Conservation (phyloP, 441 rosid species). For the Pelargonium fulgidum region DNA sequence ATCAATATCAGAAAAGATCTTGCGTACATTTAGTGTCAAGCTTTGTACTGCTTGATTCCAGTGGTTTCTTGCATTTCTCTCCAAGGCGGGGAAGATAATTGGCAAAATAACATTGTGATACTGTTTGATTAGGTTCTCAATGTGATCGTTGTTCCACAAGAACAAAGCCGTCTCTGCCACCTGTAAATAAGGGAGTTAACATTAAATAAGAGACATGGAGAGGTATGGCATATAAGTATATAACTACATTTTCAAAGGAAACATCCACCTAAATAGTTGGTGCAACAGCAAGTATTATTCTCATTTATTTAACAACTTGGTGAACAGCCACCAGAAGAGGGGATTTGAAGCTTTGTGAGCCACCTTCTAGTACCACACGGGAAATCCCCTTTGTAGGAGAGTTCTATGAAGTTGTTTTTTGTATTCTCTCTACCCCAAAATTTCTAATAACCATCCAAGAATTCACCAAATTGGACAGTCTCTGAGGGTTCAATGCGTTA, state of each 20-base stretch:
- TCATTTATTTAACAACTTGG: not conserved
- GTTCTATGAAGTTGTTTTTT: too few relatives aligned
- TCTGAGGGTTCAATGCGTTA: too few relatives aligned
- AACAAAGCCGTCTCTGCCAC: constrained; percentile 88
- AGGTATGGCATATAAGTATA: not conserved
- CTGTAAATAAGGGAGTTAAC: constrained; percentile 24
- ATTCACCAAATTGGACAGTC: too few relatives aligned
- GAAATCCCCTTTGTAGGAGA: too few relatives aligned
- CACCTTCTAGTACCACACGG: too few relatives aligned
- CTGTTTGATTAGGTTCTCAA: constrained; percentile 72
- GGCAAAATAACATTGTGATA: constrained; percentile 66
- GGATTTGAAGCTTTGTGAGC: too few relatives aligned
- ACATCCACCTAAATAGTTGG: too few relatives aligned
- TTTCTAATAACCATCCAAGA: too few relatives aligned
- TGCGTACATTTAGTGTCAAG: constrained; percentile 75
- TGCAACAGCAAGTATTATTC: not conserved
- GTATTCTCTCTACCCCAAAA: too few relatives aligned
- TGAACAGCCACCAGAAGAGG: too few relatives aligned
- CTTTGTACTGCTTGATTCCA: constrained; percentile 88
- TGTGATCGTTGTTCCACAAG: constrained; percentile 89
- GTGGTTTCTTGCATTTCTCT: constrained; percentile 62
- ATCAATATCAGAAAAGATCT: constrained; percentile 64
- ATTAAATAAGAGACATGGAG: not conserved
- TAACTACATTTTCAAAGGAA: not conserved
- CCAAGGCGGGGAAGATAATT: constrained; percentile 69